Conservation (phyloP, 1,284 basidiomycete genomes). For the Termitomyces sp. region DNA sequence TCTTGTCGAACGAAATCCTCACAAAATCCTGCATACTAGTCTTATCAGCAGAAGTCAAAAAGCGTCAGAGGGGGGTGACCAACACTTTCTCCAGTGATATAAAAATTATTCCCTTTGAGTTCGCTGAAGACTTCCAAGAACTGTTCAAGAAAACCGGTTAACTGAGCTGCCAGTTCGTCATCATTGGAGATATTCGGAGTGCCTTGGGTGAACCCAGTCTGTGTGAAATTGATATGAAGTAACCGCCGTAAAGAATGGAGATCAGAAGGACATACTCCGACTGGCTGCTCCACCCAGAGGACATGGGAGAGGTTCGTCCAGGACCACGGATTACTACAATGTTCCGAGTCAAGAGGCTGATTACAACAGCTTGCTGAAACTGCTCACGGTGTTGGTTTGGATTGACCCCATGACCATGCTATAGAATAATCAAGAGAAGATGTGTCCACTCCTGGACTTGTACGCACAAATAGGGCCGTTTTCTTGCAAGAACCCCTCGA, state of each 20-base stretch:
- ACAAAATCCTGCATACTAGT: conserved; percentile 61
- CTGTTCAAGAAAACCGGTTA: conserved; percentile 59
- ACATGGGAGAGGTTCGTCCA: conserved; percentile 74
- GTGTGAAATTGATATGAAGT: conserved; percentile 9
- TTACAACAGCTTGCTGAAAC: background rate
- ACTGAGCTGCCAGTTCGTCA: conserved; percentile 51
- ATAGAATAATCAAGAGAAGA: conserved; percentile 10
- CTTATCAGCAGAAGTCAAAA: background rate
- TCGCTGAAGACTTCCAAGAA: conserved; percentile 64
- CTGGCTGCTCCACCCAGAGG: conserved; percentile 76
- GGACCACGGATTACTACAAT: conserved; percentile 43
- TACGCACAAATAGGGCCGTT: conserved; percentile 49
- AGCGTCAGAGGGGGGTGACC: conserved; percentile 21
- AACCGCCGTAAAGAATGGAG: background rate
- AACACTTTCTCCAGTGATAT: conserved; percentile 62
- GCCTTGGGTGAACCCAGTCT: conserved; percentile 73
- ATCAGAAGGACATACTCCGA: conserved; percentile 36
- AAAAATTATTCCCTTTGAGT: conserved; percentile 61
- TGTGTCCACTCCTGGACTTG: background rate
- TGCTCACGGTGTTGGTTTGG: conserved; percentile 39
- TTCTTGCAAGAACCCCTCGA: conserved; percentile 74
- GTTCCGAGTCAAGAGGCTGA: background rate
- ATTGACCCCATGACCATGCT: conserved; percentile 57
- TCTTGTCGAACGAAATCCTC: conserved; percentile 31
- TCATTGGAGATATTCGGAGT: conserved; percentile 60